A percentile compares a stretch with the other conserved stretches of the same genome.
These are phyloP conservation scores for Mucor lusitanicus DNA, from an alignment of 371 early-diverging fungal genomes.

Conservation along the genomic window DNA sequence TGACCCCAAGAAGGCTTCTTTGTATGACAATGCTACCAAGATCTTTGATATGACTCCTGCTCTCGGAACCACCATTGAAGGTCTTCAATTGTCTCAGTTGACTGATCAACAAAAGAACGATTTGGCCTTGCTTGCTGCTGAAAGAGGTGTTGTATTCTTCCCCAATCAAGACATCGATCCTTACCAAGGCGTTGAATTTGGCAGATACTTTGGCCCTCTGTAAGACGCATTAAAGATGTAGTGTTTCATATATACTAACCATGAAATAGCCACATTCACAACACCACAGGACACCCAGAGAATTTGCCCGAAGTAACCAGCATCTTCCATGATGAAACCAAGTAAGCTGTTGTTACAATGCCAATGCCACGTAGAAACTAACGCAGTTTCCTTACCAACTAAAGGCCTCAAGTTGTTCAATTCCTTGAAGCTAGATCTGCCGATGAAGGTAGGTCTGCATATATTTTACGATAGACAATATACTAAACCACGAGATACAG, in stretches of 20 bases:
- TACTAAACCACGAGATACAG: background rate
- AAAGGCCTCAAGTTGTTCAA: background rate
- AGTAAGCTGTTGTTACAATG: background rate
- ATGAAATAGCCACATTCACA: constrained; percentile 16
- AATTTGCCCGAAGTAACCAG: constrained; percentile 17
- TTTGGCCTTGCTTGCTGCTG: constrained; percentile 56
- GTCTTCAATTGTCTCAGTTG: constrained; percentile 49
- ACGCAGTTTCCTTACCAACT: background rate
- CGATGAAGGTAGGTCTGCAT: background rate
- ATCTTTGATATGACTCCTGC: constrained; percentile 53
- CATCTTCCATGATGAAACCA: constrained; percentile 14
- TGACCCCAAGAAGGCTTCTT: constrained; percentile 57
- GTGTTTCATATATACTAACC: background rate
- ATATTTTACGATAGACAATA: background rate
- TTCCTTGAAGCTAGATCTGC: constrained; percentile 3
- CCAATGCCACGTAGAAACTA: background rate
- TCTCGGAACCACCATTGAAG: constrained; percentile 62
- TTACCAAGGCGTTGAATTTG: constrained; percentile 54
- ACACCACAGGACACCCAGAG: constrained; percentile 8
- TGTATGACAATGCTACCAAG: constrained; percentile 50
- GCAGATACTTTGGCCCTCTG: constrained; percentile 44
- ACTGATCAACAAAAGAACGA: constrained; percentile 58
- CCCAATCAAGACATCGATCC: constrained; percentile 57
- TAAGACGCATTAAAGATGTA: background rate
- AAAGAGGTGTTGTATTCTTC: constrained; percentile 67